These are phyloP conservation scores for Fragaria ananassa DNA, from an alignment of 306 rosid genomes.

Conservation along the genomic window DNA sequence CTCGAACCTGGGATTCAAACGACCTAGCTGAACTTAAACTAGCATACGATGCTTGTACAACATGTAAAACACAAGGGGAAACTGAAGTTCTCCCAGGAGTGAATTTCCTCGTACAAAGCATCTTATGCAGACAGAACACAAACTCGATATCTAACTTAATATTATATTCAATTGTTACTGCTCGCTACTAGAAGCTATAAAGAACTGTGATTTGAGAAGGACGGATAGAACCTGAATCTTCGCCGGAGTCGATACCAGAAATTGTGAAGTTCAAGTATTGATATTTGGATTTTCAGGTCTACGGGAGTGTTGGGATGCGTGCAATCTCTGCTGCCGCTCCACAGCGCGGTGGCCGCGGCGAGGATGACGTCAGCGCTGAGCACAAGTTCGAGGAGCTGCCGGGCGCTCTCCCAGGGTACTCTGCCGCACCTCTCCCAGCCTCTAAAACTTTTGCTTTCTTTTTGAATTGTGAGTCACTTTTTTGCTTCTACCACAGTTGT, in stretches of 20 bases:
- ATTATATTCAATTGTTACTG: background rate
- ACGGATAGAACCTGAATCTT: background rate
- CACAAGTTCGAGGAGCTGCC: slow-evolving; percentile 62
- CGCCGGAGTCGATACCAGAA: background rate
- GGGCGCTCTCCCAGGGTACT: slow-evolving; percentile 91
- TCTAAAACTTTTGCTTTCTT: slow-evolving; percentile 52
- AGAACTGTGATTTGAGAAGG: background rate
- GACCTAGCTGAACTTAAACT: background rate
- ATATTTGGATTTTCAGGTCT: slow-evolving; percentile 31
- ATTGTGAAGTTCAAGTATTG: background rate
- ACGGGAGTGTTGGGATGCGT: slow-evolving; percentile 57
- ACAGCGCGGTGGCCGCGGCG: slow-evolving; percentile 67
- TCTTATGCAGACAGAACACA: background rate
- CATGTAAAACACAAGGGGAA: background rate
- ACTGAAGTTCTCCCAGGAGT: background rate
- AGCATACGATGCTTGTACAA: background rate
- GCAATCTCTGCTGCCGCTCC: slow-evolving; percentile 73
- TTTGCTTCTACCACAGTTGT: slow-evolving; percentile 1
- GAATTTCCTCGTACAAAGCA: background rate
- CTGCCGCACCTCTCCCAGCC: slow-evolving; percentile 94
- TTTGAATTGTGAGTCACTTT: slow-evolving; percentile 47
- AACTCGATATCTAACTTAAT: background rate
- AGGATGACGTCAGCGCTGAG: slow-evolving; percentile 75
- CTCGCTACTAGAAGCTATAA: background rate
- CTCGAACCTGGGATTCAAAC: background rate